Percentiles rank a stretch among this genome's conserved stretches.
phyloP scores from a whole-genome alignment of 1,284 basidiomycete species.

The Tilletiopsis washingtonensis region DNA sequence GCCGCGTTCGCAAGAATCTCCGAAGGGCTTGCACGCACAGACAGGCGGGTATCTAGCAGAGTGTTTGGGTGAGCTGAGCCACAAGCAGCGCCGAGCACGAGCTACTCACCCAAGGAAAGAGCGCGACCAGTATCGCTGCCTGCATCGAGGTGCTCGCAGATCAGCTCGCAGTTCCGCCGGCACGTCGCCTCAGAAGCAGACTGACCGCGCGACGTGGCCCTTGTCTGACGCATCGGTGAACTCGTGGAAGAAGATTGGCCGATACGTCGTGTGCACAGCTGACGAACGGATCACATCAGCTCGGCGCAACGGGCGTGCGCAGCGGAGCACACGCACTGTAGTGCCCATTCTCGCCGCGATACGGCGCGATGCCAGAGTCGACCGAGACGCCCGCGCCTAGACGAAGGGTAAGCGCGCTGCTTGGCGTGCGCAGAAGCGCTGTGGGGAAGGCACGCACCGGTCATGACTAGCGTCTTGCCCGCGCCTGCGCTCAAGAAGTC shows the following conservation, averaged over 20 bases:
- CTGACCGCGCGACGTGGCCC: conserved; percentile 19
- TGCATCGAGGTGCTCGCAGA: too few relatives aligned
- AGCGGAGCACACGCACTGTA: conserved; percentile 23
- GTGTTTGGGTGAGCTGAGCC: too few relatives aligned
- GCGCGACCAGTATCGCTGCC: conserved; percentile 44
- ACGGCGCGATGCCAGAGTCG: conserved; percentile 45
- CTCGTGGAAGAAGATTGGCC: conserved; percentile 46
- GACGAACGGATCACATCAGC: not conserved
- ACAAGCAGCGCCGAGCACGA: conserved; percentile 26
- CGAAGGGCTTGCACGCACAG: not conserved
- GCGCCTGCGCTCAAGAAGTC: conserved; percentile 18
- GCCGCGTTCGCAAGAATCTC: not conserved
- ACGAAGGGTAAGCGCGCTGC: too few relatives aligned
- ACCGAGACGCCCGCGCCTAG: conserved; percentile 45
- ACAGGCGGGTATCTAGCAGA: conserved; percentile 2
- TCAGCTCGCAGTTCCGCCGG: too few relatives aligned
- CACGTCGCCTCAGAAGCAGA: too few relatives aligned
- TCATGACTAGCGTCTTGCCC: conserved; percentile 28
- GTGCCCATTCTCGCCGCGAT: conserved; percentile 40
- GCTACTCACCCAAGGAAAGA: conserved; percentile 36
- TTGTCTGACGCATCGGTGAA: conserved; percentile 26
- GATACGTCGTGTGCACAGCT: conserved; percentile 36
- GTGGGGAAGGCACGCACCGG: too few relatives aligned
- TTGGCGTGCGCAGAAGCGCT: too few relatives aligned
- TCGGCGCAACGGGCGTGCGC: not conserved